Evolutionary conservation across 306 rosid genomes (phyloP).

Genomic region (Vachellia pachyceras): DNA sequence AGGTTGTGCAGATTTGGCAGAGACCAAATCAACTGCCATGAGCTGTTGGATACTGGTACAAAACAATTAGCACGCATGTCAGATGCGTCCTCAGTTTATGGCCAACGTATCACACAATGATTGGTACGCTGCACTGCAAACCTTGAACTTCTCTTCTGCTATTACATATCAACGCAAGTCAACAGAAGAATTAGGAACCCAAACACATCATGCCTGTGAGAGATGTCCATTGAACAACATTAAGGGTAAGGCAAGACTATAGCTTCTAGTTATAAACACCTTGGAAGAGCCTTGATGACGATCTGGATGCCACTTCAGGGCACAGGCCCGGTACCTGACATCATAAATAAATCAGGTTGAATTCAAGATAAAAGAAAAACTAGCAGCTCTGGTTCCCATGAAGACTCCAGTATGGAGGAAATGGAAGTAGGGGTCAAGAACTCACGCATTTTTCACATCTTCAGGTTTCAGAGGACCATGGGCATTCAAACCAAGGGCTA

Average conservation of each 20-base stretch:
- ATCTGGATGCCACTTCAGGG: conserved; percentile 95
- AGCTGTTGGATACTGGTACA: conserved; percentile 16
- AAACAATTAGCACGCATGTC: conserved; percentile 12
- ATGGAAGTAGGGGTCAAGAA: conserved; percentile 33
- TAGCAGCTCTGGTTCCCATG: conserved; percentile 6
- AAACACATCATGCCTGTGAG: background rate
- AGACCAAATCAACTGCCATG: background rate
- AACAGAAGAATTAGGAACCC: conserved; percentile 9
- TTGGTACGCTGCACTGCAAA: conserved; percentile 80
- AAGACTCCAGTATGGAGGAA: background rate
- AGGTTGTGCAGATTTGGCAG: conserved; percentile 19
- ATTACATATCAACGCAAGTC: conserved; percentile 46
- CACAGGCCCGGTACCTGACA: conserved; percentile 75
- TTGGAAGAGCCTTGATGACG: conserved; percentile 90
- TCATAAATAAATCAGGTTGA: conserved; percentile 13
- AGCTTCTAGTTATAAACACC: conserved; percentile 47
- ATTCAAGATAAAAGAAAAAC: background rate
- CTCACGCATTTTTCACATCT: conserved; percentile 91
- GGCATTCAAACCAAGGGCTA: conserved; percentile 79
- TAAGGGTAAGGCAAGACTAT: background rate
- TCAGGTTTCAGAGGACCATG: conserved; percentile 78
- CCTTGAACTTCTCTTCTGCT: conserved; percentile 92
- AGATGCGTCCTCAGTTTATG: conserved; percentile 41
- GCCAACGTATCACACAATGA: conserved; percentile 70
- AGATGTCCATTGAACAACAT: background rate